Evolutionary conservation across 106 monocot species (phyloP), one percentile per base, ranked within the genome.

Genomic region (Acorus calamus): DNA sequence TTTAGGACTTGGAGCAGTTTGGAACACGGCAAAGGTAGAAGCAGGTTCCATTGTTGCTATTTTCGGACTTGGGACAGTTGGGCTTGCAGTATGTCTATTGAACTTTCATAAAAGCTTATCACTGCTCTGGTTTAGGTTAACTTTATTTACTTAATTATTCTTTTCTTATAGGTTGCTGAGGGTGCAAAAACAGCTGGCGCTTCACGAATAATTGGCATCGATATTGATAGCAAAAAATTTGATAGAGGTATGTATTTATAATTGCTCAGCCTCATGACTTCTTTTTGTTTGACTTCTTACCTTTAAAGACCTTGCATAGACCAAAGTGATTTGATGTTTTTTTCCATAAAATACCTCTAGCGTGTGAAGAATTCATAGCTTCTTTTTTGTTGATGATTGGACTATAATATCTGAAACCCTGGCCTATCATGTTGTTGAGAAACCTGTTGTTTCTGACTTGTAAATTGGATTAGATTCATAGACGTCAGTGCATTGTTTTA

Each of bases 1-100:
- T 67, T 67, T 65, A 87, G 94, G 94, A 55, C 91, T 96, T 78
- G 94, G 94, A 72, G 94, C 94, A 68, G 94, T 96, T 63, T 96
- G 94, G 94, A 96, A 96, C 73, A 81, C 94, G 59, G 94, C 94
- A 56, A 96, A 96, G 73, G 94, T 96, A 73, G 87, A 96, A 70
- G 52, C 79, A 51, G 94, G 90, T 57, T 87, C 94, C 11, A 96
- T 64, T 70, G 94, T 96, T 71, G 94, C 94, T 64, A 47, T 96
- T 73, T 96, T 96, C 85, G 94, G 94, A 11, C 84, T 96, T 76
- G 94, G 94, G 9, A 96, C 94, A 53, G 87, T 96, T 69, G 94
- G 94, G 6, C 94, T 96, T 74, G 96, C 96, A 62, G 96, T 96
- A 83, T 80, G 94, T 69, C 71, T 11, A 44, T 14, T 7, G 41